Percentiles rank a stretch among this genome's conserved stretches.
Evolutionary conservation across 768 basidiomycete genomes (phyloP).

Genomic region (Rhodocollybia butyracea): DNA sequence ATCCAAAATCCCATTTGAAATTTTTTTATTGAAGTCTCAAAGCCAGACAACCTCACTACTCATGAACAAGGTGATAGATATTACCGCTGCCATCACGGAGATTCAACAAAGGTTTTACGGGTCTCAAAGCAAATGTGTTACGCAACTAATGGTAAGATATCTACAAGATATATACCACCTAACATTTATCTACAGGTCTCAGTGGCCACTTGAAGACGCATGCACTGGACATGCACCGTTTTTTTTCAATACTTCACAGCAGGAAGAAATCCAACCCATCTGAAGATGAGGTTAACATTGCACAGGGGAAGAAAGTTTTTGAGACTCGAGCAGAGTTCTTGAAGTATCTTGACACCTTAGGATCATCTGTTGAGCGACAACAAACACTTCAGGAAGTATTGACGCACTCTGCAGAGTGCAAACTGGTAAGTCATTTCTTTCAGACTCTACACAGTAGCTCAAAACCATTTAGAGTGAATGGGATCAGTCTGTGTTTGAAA

Average conservation of each 20-base stretch:
- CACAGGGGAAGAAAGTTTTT: not conserved
- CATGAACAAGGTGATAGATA: not conserved
- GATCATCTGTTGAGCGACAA: not conserved
- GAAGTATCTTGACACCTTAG: not conserved
- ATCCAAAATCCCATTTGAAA: not conserved
- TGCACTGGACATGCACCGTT: not conserved
- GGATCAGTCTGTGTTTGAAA: slow-evolving; percentile 6
- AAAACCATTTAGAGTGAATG: not conserved
- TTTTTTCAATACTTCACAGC: not conserved
- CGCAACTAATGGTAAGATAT: not conserved
- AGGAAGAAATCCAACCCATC: not conserved
- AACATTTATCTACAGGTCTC: not conserved
- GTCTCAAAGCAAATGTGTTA: not conserved
- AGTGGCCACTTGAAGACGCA: not conserved
- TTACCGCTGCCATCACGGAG: not conserved
- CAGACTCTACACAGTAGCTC: not conserved
- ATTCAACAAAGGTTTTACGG: not conserved
- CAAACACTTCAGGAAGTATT: not conserved
- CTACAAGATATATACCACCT: not conserved
- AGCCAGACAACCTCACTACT: not conserved
- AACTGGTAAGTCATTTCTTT: not conserved
- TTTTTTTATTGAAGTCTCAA: not conserved
- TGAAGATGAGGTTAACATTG: not conserved
- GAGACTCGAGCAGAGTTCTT: not conserved
- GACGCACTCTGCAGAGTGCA: not conserved